Evolutionary conservation across 805 yeast genomes (phyloP), one percentile per base, ranked within the genome.

Genomic region (Kuraishia hungarica): DNA sequence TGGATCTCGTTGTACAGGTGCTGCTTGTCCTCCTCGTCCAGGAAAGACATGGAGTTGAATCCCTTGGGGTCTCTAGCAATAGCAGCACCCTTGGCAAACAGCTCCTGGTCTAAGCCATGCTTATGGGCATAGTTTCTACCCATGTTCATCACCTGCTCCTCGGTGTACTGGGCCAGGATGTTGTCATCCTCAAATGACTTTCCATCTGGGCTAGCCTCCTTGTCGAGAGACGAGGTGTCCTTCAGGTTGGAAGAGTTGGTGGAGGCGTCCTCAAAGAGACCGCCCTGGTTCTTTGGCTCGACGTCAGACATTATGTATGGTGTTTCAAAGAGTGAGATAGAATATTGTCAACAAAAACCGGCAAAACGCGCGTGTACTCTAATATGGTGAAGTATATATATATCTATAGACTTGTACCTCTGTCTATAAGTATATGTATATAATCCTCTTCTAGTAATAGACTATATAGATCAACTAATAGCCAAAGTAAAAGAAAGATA

Each of bases 1-100:
- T 73, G 67, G 24, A 62, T 62, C 57, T 79, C 91, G 53, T 67
- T 66, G 59, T 78, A 66, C 39, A 84, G 71, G 0, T 74, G 76
- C 24, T 68, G 61, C 60, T 82, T 82, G 61, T 85, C 89, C 1
- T 78, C 82, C 58, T 80, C 84, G 2, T 72, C 51, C 48, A 85
- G 65, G 59, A 81, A 79, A 1, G 67, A 64, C 88, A 84, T 82
- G 29, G 81, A 73, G 63, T 81, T 81, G 68, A 74, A 85, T 2
- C 74, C 79, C n/a, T 59, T 61, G 2, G 89, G 89, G 48, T 72
- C 66, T 64, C 89, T 73, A 2, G 91, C 89, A 51, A 85, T 67
- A 5, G 87, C 87, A 1, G 89, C 91, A 21, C 81, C 90, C 51
- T 74, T 73, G 15, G 81, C 83, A 65, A 85, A 83, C 51, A 84